These are phyloP conservation scores for Fomitiporia mediterranea DNA, from an alignment of 1,284 basidiomycete species.

Conservation along the genomic window DNA sequence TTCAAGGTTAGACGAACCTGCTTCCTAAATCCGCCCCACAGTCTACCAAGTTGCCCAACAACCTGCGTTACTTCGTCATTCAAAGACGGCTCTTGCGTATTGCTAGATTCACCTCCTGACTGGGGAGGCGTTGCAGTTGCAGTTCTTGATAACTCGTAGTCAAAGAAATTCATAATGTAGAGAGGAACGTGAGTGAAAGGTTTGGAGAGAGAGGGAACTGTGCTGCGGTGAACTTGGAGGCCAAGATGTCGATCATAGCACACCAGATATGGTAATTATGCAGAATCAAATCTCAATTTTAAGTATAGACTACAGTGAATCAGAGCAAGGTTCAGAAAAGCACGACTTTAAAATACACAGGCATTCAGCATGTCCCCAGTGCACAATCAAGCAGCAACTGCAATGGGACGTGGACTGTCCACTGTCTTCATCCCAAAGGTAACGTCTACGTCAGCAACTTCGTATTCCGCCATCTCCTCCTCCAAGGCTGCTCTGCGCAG, in stretches of 20 bases:
- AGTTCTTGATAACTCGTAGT: slow-evolving; percentile 50
- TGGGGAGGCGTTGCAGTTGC: slow-evolving; percentile 43
- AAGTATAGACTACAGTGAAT: neutral
- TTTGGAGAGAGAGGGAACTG: too few species aligned
- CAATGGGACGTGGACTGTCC: slow-evolving; percentile 26
- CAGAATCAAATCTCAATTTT: neutral
- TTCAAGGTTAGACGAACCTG: slow-evolving; percentile 51
- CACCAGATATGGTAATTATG: neutral
- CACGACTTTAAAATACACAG: neutral
- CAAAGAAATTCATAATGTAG: slow-evolving; percentile 64
- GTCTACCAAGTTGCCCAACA: slow-evolving; percentile 74
- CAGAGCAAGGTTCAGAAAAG: neutral
- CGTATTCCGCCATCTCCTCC: slow-evolving; percentile 15
- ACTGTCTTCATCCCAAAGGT: slow-evolving; percentile 27
- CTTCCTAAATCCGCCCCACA: slow-evolving; percentile 87
- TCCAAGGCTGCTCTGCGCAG: slow-evolving; percentile 27
- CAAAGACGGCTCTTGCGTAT: slow-evolving; percentile 52
- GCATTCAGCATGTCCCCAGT: neutral
- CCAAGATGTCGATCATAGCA: neutral
- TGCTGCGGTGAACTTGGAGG: neutral
- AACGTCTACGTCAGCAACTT: slow-evolving; percentile 21
- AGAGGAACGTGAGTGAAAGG: too few species aligned
- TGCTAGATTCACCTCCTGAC: slow-evolving; percentile 25
- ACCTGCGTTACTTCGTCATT: slow-evolving; percentile 87
- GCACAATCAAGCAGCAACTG: slow-evolving; percentile 22